Evolutionary conservation across 768 basidiomycete genomes (phyloP), one percentile per base, ranked within the genome.

Genomic region (Tylopilus intermedius): DNA sequence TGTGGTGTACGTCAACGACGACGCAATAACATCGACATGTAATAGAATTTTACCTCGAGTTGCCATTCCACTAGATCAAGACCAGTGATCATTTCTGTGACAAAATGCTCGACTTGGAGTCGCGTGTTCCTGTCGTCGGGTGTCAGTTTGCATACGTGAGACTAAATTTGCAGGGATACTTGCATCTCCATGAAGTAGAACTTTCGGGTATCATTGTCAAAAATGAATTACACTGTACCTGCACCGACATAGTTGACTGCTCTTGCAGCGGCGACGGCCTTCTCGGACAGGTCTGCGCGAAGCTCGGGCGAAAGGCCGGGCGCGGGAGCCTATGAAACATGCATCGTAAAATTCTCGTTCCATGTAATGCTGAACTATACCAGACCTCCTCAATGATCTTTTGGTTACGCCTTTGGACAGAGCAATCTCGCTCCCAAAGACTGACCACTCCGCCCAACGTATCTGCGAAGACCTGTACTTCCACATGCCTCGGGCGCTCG

Each of bases 121-220:
- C 89, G 78, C 10, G 89, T 90, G 60, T 91, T 91, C 89, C 88
- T 90, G 39, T 8, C 30, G 24, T 51, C 8, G 3, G 21, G 21
- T 8, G 38, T 58, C 15, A 49, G 47, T 24, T 39, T 24, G 4
- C n/a, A 22, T 14, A 21, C 24, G 10, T 24, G 15, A 29, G 43
- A 27, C 0, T 18, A 47, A 33, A 9, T 15, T 2, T 32, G 7
- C 11, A 10, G 11, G 10, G 43, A 22, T 24, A 63, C 85, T 48
- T 59, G 85, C 90, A 95, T 95, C 71, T 96, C 94, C 93, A 94
- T 94, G 66, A 96, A 96, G 63, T 85, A 96, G 68, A 95, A 95
- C 54, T 82, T 77, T 51, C 80, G 71, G 8, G 88, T 89, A 65
- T 94, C 87, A 56, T 91, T 94, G 67, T 97, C 94, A 58, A 95